Base-by-base conservation (phyloP, 768 basidiomycete genomes). In the Cubamyces sp. region DNA sequence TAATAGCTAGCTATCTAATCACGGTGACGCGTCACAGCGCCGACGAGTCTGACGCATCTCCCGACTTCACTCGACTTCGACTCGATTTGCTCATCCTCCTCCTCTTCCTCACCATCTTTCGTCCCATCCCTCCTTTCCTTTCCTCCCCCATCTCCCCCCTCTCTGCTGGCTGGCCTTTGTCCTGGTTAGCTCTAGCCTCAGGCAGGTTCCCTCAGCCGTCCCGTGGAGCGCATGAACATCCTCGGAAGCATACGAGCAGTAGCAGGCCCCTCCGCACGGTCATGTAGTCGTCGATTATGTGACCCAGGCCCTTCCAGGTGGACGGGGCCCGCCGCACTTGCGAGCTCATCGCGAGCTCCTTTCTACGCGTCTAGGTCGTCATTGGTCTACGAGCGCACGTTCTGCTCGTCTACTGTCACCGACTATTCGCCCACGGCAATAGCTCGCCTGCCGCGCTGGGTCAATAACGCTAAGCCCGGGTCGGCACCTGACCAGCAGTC, bases 381-480 rank as follows among this genome's bases (percentile, higher is more conserved):
- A 1, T 2, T 64, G 15, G 61, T 51, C 9, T 48, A 68, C 25
- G 65, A 68, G 14, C 66, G 71, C 15, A 52, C 57, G 39, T 72
- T 72, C 64, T 68, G 69, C 64, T 69, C 71, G 14, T 70, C 71
- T 0, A 67, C 66, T 0, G 69, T 71, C 39, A 67, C 62, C 23
- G 71, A 72, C 57, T 70, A 56, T 53, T 64, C 68, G 37, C 67
- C 68, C n/a, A 65, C 68, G 4, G 59, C 62, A 11, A 62, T 60
- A 15, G 39, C 66, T 43, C 62, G 67, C 12, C 70, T 71, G 47
- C 75, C 75, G 45, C 70, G 75, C 43, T 77, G 75, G 75, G 68
- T 74, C 39, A 74, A 74, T 61, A 62, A 56, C n/a, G 50, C 68
- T 28, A 64, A 59, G 60, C 66, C 60, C 53, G 48, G 54, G 37